A percentile compares a stretch with the other conserved stretches of the same genome.
Conservation (phyloP, 139 green algal genomes). For the Dunaliella primolecta region DNA sequence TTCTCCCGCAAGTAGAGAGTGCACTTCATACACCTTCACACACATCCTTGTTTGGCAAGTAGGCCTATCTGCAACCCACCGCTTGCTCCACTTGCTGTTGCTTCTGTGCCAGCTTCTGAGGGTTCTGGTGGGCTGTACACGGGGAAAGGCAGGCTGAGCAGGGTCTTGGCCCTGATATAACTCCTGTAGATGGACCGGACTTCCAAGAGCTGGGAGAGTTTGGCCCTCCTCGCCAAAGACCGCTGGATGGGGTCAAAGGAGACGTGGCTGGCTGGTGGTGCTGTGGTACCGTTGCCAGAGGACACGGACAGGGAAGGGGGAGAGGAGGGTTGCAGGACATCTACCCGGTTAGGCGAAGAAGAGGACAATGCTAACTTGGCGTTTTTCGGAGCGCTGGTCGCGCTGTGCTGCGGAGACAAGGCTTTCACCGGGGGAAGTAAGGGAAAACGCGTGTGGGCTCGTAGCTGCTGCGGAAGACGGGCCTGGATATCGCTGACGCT, state of each 20-base stretch:
- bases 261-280: background rate
- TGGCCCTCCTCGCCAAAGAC: constrained; percentile 27
- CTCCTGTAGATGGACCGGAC: constrained; percentile 82
- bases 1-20: too few relatives aligned
- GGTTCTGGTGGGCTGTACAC: constrained; percentile 45
- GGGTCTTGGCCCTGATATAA: constrained; percentile 52
- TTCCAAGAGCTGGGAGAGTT: constrained; percentile 62
- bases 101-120: background rate
- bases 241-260: background rate
- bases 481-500: too few relatives aligned
- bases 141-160: constrained; percentile 51
- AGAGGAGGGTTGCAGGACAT: background rate
- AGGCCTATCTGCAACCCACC: background rate
- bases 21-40: too few relatives aligned
- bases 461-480: too few relatives aligned
- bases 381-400: too few relatives aligned
- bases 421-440: too few relatives aligned
- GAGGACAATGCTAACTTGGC: too few relatives aligned
- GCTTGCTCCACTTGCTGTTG: background rate
- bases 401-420: too few relatives aligned
- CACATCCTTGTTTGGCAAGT: too few relatives aligned
- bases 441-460: too few relatives aligned
- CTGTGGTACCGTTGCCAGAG: background rate
- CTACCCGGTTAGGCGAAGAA: background rate
- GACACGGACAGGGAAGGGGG: background rate